Evolutionary conservation across 2,329 filamentous ascomycete species (phyloP), one percentile per base, ranked within the genome.

Genomic region (Cladophialophora immunda): DNA sequence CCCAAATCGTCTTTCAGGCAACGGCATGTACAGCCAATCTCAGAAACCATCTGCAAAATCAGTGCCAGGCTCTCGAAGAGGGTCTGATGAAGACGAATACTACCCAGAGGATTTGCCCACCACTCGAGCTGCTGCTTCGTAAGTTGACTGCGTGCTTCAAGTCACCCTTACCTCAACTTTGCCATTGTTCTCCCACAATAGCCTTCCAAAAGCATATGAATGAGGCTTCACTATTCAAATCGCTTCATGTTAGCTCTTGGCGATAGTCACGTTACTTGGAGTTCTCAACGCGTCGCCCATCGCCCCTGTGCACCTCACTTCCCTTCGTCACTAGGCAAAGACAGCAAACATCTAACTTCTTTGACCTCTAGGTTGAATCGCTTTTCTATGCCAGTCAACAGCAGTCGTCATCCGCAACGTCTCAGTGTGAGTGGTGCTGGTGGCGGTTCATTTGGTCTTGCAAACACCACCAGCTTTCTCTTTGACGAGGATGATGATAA

Each of bases 361-460:
- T 69, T 64, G 65, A 70, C 73, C 73, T 34, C 34, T 22, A 96
- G 92, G 72, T 85, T 90, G 68, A 96, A 97, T 78, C 91, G 94
- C 71, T 97, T 97, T 79, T 97, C 94, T 4, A 94, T 97, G 91
- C 94, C 94, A 34, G 91, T 94, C 59, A 92, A 71, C 87, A 90
- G 69, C 81, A 63, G 54, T 66, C 62, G 71, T 38, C 62, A 65
- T 41, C 62, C 66, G 50, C 67, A 71, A 56, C 66, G 71, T 52
- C 54, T 68, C 13, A 68, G 69, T 60, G 57, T 70, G 22, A 63
- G 52, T 30, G 61, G 62, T 34, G 55, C 58, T 45, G 53, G 61
- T 15, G 60, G 47, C 30, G 58, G 59, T 34, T 62, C 66, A 41
- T 68, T 67, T 45, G 93, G 95, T 69, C 90, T 92, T 72, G 93